Percentiles rank a stretch among this genome's conserved stretches.
Conservation (phyloP, 139 green algal species). For the Coccomyxa sp. region DNA sequence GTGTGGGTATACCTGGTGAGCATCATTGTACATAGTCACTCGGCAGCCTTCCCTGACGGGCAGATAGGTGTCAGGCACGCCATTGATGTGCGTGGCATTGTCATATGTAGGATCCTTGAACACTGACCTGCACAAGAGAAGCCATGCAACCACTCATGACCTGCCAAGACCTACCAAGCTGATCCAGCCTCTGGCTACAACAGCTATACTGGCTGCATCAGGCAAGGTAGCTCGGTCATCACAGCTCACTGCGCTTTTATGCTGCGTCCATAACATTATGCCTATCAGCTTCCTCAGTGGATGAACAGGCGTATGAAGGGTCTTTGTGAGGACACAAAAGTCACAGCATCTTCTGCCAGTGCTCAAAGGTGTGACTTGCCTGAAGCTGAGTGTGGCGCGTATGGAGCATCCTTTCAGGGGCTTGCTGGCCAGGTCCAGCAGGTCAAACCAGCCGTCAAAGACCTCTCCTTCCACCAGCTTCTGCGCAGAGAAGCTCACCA, state of each 20-base stretch:
- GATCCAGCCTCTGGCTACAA: too few species aligned
- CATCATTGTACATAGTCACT: constrained; percentile 61
- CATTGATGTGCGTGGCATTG: background rate
- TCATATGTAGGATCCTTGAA: constrained; percentile 8
- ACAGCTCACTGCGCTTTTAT: too few species aligned
- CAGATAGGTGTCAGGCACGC: constrained; percentile 21
- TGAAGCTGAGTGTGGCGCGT: background rate
- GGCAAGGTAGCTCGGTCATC: too few species aligned
- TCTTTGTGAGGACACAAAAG: too few species aligned
- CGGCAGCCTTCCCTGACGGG: constrained; percentile 21
- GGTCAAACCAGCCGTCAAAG: constrained; percentile 19
- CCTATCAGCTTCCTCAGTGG: too few species aligned
- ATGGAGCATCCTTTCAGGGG: background rate
- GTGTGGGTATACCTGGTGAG: constrained; percentile 26
- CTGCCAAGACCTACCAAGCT: too few species aligned
- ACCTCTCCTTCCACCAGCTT: constrained; percentile 9
- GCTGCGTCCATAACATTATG: too few species aligned
- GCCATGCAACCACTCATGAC: too few species aligned
- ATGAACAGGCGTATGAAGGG: too few species aligned
- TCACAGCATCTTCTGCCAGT: too few species aligned
- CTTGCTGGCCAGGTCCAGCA: constrained; percentile 6
- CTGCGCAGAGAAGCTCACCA: background rate
- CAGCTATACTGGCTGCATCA: too few species aligned
- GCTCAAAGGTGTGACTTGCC: background rate
- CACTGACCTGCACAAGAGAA: constrained; percentile 3